Percentiles rank a stretch among this genome's conserved stretches.
Conservation (phyloP, 2,329 filamentous ascomycete genomes). For the Trichoderma arundinaceum region DNA sequence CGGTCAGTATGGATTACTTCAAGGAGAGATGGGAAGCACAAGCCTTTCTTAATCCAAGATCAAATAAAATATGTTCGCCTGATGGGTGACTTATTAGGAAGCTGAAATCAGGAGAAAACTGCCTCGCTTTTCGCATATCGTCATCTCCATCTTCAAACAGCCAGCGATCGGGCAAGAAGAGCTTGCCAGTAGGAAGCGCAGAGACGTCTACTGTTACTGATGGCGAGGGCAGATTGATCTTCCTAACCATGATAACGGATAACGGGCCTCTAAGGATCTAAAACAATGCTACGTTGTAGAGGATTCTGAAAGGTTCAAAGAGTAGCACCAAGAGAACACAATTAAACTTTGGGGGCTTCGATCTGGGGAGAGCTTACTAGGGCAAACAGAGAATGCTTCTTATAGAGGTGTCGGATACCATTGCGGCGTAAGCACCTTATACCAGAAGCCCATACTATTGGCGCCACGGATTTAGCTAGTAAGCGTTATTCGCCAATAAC, state of each 20-base stretch:
- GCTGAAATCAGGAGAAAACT: slow-evolving; percentile 21
- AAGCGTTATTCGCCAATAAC: not conserved
- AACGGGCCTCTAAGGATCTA: not conserved
- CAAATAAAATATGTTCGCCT: not conserved
- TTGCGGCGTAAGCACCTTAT: not conserved
- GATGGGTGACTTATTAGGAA: slow-evolving; percentile 18
- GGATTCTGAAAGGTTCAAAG: not conserved
- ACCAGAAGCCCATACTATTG: no score
- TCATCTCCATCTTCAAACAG: slow-evolving; percentile 17
- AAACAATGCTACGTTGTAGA: not conserved
- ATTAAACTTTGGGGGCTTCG: no score
- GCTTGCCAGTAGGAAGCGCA: slow-evolving; percentile 18
- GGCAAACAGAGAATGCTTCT: not conserved
- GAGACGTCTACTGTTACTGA: slow-evolving; percentile 8
- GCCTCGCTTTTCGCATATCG: slow-evolving; percentile 9
- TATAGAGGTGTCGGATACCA: not conserved
- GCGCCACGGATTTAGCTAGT: not conserved
- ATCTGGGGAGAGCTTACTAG: no score
- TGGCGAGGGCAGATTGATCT: not conserved
- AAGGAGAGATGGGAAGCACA: not conserved
- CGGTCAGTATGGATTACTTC: not conserved
- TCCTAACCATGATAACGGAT: not conserved
- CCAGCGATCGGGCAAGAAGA: slow-evolving; percentile 21
- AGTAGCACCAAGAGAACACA: no score
- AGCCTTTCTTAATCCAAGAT: slow-evolving; percentile 13